These are phyloP conservation scores for Aspergillus haitiensis DNA, from an alignment of 495 filamentous ascomycete genomes.

Conservation along the genomic window DNA sequence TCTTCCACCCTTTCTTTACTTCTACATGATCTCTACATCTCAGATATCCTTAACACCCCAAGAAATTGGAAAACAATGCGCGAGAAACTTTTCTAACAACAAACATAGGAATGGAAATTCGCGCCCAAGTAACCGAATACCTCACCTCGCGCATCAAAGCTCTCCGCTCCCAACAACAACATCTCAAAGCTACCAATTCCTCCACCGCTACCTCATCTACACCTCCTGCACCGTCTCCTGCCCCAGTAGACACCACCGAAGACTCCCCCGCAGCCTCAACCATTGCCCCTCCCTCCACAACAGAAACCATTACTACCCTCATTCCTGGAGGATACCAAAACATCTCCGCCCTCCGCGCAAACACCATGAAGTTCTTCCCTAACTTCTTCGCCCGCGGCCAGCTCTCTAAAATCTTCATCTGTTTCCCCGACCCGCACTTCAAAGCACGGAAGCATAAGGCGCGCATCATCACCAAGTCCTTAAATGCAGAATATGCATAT, in stretches of 20 bases:
- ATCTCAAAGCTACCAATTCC: conserved; percentile 27
- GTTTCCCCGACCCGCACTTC: conserved; percentile 98
- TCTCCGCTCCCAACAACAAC: conserved; percentile 65
- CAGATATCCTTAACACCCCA: not conserved
- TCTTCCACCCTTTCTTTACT: not conserved
- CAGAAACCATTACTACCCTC: conserved; percentile 18
- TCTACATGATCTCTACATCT: not conserved
- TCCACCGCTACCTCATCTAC: conserved; percentile 18
- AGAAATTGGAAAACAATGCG: conserved; percentile 2
- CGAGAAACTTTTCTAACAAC: conserved; percentile 6
- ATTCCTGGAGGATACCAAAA: conserved; percentile 69
- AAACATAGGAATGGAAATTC: conserved; percentile 76
- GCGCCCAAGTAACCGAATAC: conserved; percentile 82
- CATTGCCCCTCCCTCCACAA: conserved; percentile 1
- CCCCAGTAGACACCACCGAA: conserved; percentile 3
- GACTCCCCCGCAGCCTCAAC: not conserved
- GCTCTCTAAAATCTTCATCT: conserved; percentile 89
- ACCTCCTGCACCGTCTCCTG: conserved; percentile 6
- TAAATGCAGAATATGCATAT: conserved; percentile 93
- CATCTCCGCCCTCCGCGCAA: conserved; percentile 79
- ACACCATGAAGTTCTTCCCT: conserved; percentile 97
- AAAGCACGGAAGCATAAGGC: conserved; percentile 97
- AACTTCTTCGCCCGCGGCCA: conserved; percentile 82
- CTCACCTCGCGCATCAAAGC: conserved; percentile 82
- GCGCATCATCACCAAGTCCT: conserved; percentile 81